Evolutionary conservation across 257 asterid species (phyloP).

Genomic region (Marsdenia floribunda): DNA sequence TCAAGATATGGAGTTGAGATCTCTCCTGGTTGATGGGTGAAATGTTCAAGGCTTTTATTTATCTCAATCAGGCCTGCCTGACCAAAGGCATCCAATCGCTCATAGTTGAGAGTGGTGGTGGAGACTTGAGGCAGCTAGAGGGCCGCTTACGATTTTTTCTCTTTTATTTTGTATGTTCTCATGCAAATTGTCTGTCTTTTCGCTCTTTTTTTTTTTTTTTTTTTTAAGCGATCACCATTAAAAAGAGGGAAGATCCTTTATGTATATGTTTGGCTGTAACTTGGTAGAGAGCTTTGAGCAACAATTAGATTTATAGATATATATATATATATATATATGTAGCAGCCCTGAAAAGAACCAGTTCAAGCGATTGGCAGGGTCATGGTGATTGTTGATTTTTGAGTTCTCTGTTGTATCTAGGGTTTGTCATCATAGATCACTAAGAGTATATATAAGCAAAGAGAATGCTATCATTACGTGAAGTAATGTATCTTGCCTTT

Average conservation of each 20-base stretch:
- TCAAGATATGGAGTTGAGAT: not conserved
- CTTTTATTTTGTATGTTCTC: slow-evolving; percentile 10
- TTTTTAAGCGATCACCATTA: slow-evolving; percentile 10
- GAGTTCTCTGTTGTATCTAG: slow-evolving; percentile 20
- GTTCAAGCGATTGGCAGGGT: slow-evolving; percentile 30
- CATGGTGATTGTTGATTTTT: slow-evolving; percentile 6
- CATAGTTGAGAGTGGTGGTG: slow-evolving; percentile 3
- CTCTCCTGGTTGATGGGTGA: slow-evolving; percentile 7
- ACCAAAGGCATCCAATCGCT: slow-evolving; percentile 10
- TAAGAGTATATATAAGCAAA: slow-evolving; percentile 15
- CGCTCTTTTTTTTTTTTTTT: not conserved
- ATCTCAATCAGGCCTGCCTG: slow-evolving; percentile 12
- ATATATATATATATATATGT: slow-evolving; percentile 24
- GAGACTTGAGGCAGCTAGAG: slow-evolving; percentile 17
- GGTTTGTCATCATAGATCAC: slow-evolving; percentile 13
- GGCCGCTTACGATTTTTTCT: slow-evolving; percentile 10
- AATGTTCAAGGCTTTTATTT: not conserved
- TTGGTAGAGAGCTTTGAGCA: slow-evolving; percentile 30
- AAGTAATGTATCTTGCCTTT: slow-evolving; percentile 3
- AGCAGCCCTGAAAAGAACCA: slow-evolving; percentile 22
- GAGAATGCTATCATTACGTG: slow-evolving; percentile 3
- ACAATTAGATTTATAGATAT: slow-evolving; percentile 29
- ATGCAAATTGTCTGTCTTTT: slow-evolving; percentile 1
- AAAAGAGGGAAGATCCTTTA: slow-evolving; percentile 26
- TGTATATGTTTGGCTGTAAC: slow-evolving; percentile 52